Base-by-base conservation (phyloP, 2,329 filamentous ascomycete species). In the Pseudopithomyces chartarum region DNA sequence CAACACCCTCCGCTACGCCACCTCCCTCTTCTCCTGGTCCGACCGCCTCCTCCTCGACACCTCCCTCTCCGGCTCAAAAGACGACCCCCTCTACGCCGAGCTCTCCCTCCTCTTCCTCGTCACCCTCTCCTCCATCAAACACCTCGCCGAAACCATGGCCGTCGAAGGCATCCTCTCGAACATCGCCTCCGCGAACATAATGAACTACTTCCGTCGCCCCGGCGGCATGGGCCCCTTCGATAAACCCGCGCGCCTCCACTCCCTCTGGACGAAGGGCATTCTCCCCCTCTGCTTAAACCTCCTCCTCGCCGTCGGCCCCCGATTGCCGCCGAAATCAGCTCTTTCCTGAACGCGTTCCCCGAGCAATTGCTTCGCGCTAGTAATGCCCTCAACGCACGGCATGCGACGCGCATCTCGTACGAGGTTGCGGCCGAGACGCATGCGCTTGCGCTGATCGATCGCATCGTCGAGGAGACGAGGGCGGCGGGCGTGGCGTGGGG, bases 41-140 rank as follows among this genome's bases (percentile, higher is more conserved):
- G 92, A 98, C 74, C 87, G 89, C 63, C 83, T 98, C 22, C 85
- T 89, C 0, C 84, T 89, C 34, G 26, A 58, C 2, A 63, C 68
- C 54, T 65, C 68, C n/a, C 66, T 70, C 23, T 85, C 45, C 8
- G 45, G 45, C 32, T 12, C 26, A 2, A 19, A 89, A 55, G 87
- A 88, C 26, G 94, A 98, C 70, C 94, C 95, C 0, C 82, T 98
- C 29, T 98, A 97, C 74, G 95, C 93, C 61, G 93, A 97, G 71
- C 85, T 97, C n/a, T 91, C 90, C 67, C 84, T 97, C 39, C 83
- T 93, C 23, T 96, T 98, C 76, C 83, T 99, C 13, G 86, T 97
- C 20, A 91, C 96, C 64, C 84, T 99, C 12, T 97, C 93, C 1
- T 88, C 86, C 13, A 83, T 98, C 13, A 90, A 90, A 0, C 78